Conservation (phyloP, 163 green algal species). For the Picocystis sp. region DNA sequence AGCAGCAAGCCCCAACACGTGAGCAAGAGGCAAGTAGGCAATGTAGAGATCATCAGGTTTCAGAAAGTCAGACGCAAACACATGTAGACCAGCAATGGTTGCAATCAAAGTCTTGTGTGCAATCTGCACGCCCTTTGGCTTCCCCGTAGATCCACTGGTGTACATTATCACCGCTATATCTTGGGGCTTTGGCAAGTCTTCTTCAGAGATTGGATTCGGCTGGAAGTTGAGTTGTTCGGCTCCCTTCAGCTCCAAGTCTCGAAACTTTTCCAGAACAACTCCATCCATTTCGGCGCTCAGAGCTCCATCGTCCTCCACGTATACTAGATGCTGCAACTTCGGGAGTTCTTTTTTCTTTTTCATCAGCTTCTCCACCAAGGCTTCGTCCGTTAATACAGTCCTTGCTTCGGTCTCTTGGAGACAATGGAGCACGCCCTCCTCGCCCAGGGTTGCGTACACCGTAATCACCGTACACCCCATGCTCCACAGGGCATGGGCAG, state of each 20-base stretch:
- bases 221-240: no score
- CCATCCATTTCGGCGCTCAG: no score
- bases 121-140: slow-evolving; percentile 24
- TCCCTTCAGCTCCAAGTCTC: no score
- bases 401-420: slow-evolving; percentile 6
- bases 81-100: slow-evolving; percentile 12
- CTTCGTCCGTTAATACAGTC: slow-evolving; percentile 3
- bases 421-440: slow-evolving; percentile 5
- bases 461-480: slow-evolving; percentile 5
- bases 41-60: slow-evolving; percentile 18
- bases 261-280: no score
- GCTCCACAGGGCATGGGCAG: slow-evolving; percentile 4
- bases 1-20: slow-evolving; percentile 21
- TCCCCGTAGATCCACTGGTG: slow-evolving; percentile 23
- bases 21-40: slow-evolving; percentile 23
- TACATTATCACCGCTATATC: slow-evolving; percentile 34
- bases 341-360: slow-evolving; percentile 9
- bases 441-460: slow-evolving; percentile 11
- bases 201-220: no score
- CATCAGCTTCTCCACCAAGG: slow-evolving; percentile 14
- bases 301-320: slow-evolving; percentile 10
- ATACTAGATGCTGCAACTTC: slow-evolving; percentile 15
- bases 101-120: slow-evolving; percentile 17
- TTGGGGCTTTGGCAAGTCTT: slow-evolving; percentile 10
- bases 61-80: slow-evolving; percentile 10